A percentile compares a stretch with the other conserved stretches of the same genome.
These are phyloP conservation scores for Umbelopsis sp. DNA, from an alignment of 371 early-diverging fungal genomes.

Conservation along the genomic window DNA sequence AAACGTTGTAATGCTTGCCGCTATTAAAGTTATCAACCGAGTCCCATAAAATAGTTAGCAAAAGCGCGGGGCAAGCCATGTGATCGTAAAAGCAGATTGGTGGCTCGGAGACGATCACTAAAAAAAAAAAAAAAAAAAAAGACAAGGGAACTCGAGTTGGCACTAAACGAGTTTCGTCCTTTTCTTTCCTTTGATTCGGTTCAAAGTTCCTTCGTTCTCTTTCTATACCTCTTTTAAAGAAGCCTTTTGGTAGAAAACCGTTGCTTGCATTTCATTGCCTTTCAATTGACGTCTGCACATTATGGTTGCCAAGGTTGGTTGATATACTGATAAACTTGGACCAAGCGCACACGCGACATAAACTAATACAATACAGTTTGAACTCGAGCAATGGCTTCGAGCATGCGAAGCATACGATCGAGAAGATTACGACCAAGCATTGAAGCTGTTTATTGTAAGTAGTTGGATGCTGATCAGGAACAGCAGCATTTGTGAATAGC, in stretches of 20 bases:
- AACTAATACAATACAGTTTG: slow-evolving; percentile 30
- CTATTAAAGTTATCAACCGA: too few species aligned
- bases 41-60: too few species aligned
- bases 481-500: too few species aligned
- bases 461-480: too few species aligned
- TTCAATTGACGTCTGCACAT: not conserved
- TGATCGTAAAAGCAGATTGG: too few species aligned
- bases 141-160: not conserved
- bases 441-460: slow-evolving; percentile 48
- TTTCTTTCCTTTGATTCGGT: not conserved
- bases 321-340: not conserved
- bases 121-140: too few species aligned
- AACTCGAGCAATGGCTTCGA: slow-evolving; percentile 53
- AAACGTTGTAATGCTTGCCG: too few species aligned
- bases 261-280: not conserved
- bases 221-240: not conserved
- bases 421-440: slow-evolving; percentile 42
- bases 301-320: slow-evolving; percentile 16
- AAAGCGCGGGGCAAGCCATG: too few species aligned
- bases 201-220: not conserved
- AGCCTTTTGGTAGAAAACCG: not conserved
- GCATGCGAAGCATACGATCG: slow-evolving; percentile 51
- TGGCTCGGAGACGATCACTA: too few species aligned
- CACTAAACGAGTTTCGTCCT: not conserved
- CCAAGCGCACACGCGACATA: not conserved